Evolutionary conservation across 2,329 filamentous ascomycete species (phyloP), one percentile per base, ranked within the genome.

Genomic region (Exophiala mesophila): DNA sequence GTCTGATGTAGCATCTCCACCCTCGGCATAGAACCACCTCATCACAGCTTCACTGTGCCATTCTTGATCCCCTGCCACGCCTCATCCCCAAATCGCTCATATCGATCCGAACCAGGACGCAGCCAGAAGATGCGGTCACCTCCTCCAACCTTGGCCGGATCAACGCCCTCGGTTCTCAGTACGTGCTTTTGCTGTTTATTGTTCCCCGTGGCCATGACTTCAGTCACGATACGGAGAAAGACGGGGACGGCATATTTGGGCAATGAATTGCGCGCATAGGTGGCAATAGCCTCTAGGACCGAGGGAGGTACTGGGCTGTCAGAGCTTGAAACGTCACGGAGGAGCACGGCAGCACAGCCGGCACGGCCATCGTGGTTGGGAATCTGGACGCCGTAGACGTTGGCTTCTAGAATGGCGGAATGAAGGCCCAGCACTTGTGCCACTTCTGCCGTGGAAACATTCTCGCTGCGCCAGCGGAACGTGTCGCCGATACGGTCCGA

Each of bases 121-220:
- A 88, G 66, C 83, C 85, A 90, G 54, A 79, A 78, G 63, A 85
- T 69, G 30, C 59, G 60, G 50, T 78, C 74, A n/a, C 38, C 47
- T 4, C 39, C 34, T n/a, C 28, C 47, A 4, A 74, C 67, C 55
- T 76, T 76, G 3, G 57, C 63, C 0, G 83, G 84, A 55, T 86
- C 77, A 0, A 90, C 85, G 1, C 88, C 88, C 49, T 89, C 76
- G 2, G 72, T 70, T n/a, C 86, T 72, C 50, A 94, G 61, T 0
- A 69, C 64, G 50, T 83, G 78, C 64, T 95, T 95, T 65, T 89
- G 83, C 67, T 94, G 85, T 71, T 95, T 95, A 57, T 88, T 85
- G 35, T 88, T 95, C 0, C 88, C 87, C 3, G 88, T 94, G 1
- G 78, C 73, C 56, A 83, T 78, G 52, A 78, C 73, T 18, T 75